Percentiles rank a stretch among this genome's conserved stretches.
Evolutionary conservation across 768 basidiomycete genomes (phyloP).

Genomic region (Tylopilus sp.): DNA sequence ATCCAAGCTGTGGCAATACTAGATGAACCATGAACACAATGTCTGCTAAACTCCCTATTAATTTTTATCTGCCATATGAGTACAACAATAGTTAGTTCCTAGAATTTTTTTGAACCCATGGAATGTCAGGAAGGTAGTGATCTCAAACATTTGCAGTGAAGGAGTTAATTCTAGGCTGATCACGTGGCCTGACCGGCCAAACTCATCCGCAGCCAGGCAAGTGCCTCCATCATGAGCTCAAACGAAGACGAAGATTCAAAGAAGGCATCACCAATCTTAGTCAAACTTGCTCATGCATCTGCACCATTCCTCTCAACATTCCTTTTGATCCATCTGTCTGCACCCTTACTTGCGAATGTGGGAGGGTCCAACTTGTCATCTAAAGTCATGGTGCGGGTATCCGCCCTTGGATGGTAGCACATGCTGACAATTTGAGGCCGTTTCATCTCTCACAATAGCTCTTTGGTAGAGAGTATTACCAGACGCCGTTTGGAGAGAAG

Average conservation of each 20-base stretch:
- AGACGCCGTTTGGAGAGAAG: slow-evolving; percentile 64
- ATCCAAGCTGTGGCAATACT: no score
- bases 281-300: slow-evolving; percentile 59
- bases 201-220: no score
- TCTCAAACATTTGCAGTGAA: no score
- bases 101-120: no score
- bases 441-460: slow-evolving; percentile 42
- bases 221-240: slow-evolving; percentile 6
- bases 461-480: slow-evolving; percentile 84
- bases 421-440: background rate
- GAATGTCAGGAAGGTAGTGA: no score
- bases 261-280: slow-evolving; percentile 33
- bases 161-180: no score
- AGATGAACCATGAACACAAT: no score
- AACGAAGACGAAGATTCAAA: background rate
- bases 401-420: background rate
- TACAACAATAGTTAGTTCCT: no score
- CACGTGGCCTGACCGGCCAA: no score
- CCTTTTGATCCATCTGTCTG: slow-evolving; percentile 69
- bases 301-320: slow-evolving; percentile 78
- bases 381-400: slow-evolving; percentile 61
- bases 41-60: no score
- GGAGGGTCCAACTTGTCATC: slow-evolving; percentile 70
- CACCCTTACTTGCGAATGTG: slow-evolving; percentile 66
- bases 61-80: no score